Base-by-base conservation (phyloP, 768 basidiomycete species). In the Auriculariales sp. region DNA sequence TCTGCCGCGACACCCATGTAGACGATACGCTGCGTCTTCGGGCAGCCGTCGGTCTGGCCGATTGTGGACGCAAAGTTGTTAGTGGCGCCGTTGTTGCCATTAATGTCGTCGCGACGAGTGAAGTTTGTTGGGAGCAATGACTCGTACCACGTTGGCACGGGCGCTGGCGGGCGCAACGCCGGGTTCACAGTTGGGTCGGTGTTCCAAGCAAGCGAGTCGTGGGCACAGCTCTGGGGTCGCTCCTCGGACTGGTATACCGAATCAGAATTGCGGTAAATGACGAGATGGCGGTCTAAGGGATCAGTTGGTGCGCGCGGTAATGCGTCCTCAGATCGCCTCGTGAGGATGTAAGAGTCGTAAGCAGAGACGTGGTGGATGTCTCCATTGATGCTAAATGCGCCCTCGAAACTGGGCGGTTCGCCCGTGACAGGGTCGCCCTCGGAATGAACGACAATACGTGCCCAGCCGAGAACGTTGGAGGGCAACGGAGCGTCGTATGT, bases 1-100 rank as follows among this genome's bases (percentile, higher is more conserved):
- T 92, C 90, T 4, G 88, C 82, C 0, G 89, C 89, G 49, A 90
- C 83, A 24, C 90, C 90, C 78, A 91, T 81, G 61, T 82, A 89
- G 7, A 71, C 78, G 56, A 90, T 75, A 68, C 77, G 77, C 64
- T 83, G 82, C 0, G 72, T 66, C 48, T 63, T 76, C 2, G 87
- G 83, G 62, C 90, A 92, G 4, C 90, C 89, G 3, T 62, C 62
- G 5, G 70, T 75, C 19, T 74, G 69, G 12, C 86, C 86, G 53
- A 94, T 92, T 19, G 65, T 67, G 53, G 64, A 60, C 44, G 59
- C 56, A 46, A 46, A 19, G 28, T 46, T 51, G 54, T 47, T 42
- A 54, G 72, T 61, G 17, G 49, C 61, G 64, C 53, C 46, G 6
- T 10, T 22, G 12, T 15, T 29, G 30, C 42, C 42, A 35, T 53